Conservation (phyloP, 176 grass and related monocot species). For the Elaeis guineensis region DNA sequence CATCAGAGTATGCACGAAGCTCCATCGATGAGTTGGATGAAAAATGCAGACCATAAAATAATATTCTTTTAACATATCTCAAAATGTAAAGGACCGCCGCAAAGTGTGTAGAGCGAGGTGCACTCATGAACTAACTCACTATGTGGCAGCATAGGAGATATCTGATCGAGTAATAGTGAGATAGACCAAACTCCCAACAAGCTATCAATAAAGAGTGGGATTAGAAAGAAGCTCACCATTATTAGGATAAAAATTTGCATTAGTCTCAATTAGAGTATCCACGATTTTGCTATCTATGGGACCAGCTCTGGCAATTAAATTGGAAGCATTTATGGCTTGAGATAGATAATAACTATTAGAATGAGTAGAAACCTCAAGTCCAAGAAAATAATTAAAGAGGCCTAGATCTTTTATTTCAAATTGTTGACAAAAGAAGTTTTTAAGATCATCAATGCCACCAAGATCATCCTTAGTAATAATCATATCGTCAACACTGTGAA, state of each 20-base stretch:
- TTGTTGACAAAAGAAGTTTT: neutral
- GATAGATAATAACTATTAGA: neutral
- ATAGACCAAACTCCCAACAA: neutral
- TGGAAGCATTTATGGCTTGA: too few relatives aligned
- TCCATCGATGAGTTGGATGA: neutral
- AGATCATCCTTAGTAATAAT: neutral
- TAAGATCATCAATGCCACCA: neutral
- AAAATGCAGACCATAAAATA: too few relatives aligned
- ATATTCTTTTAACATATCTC: neutral
- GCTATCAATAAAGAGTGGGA: neutral
- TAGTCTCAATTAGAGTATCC: too few relatives aligned
- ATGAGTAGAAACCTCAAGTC: neutral
- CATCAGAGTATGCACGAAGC: neutral
- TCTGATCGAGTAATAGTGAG: too few relatives aligned
- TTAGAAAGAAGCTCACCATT: neutral
- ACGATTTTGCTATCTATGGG: too few relatives aligned
- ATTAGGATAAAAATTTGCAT: too few relatives aligned
- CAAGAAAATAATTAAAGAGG: neutral
- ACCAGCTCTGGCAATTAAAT: neutral
- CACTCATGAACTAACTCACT: neutral
- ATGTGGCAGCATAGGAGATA: too few relatives aligned
- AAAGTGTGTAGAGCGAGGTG: too few relatives aligned
- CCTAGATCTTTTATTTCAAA: neutral
- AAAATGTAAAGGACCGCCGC: neutral
- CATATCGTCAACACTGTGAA: neutral